Conservation (phyloP, 2,329 filamentous ascomycete genomes). For the Xylaria digitata region DNA sequence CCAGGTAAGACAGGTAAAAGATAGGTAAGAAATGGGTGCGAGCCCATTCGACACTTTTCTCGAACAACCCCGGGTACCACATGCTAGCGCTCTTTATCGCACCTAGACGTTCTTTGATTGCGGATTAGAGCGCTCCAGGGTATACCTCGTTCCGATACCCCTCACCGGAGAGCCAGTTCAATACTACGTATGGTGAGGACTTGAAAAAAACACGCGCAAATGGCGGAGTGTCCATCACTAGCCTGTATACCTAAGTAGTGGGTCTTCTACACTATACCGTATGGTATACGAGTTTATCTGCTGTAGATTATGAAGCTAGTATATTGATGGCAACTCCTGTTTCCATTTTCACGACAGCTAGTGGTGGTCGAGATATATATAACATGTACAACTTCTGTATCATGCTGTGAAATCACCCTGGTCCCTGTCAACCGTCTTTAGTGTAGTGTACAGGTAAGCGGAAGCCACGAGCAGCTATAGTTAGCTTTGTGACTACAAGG, state of each 20-base stretch:
- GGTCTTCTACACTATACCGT: not conserved
- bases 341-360: not conserved
- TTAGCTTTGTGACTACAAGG: not conserved
- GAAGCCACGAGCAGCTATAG: not conserved
- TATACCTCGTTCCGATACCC: not conserved
- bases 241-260: not conserved
- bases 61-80: not conserved
- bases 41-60: too few relatives aligned
- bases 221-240: not conserved
- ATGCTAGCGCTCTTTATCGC: not conserved
- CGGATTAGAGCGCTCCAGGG: not conserved
- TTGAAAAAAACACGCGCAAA: not conserved
- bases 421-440: not conserved
- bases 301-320: not conserved
- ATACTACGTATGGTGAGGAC: not conserved
- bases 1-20: too few relatives aligned
- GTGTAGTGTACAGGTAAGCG: not conserved
- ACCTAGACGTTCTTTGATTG: not conserved
- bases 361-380: not conserved
- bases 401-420: not conserved
- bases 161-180: not conserved
- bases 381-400: not conserved
- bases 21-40: too few relatives aligned
- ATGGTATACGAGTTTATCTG: not conserved
- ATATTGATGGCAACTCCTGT: not conserved